Conservation (phyloP, 345 rosid species). For the Excoecaria agallocha region DNA sequence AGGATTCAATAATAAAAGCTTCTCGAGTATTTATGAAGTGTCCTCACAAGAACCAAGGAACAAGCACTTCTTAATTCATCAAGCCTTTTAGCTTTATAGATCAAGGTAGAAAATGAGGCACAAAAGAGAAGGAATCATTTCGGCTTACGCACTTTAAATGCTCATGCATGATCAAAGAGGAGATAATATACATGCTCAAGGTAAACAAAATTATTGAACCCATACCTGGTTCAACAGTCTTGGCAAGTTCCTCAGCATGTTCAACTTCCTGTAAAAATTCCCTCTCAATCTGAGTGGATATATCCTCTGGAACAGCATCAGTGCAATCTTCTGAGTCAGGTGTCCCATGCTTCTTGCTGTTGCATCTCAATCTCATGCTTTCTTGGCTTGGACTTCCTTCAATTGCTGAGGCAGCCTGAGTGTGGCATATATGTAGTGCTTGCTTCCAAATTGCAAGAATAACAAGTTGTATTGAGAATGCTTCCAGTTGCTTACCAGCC, state of each 20-base stretch:
- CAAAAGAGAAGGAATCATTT: neutral
- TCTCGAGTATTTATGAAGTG: neutral
- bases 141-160: neutral
- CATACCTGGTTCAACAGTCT: conserved; percentile 72
- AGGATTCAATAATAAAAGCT: neutral
- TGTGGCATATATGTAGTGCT: conserved; percentile 85
- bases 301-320: conserved; percentile 42
- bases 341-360: conserved; percentile 47
- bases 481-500: conserved; percentile 59
- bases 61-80: neutral
- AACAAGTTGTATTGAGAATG: conserved; percentile 88
- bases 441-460: conserved; percentile 96
- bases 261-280: conserved; percentile 79
- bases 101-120: neutral
- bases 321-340: conserved; percentile 39
- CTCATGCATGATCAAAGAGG: neutral
- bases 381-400: conserved; percentile 78
- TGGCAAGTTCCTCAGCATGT: conserved; percentile 80
- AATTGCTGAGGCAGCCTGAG: conserved; percentile 83
- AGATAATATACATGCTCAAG: neutral
- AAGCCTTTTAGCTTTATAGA: neutral
- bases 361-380: conserved; percentile 43
- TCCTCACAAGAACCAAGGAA: neutral
- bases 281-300: conserved; percentile 61
- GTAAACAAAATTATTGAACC: conserved; percentile 1